Conservation (phyloP, 768 basidiomycete genomes). For the Nidula microcarpa region DNA sequence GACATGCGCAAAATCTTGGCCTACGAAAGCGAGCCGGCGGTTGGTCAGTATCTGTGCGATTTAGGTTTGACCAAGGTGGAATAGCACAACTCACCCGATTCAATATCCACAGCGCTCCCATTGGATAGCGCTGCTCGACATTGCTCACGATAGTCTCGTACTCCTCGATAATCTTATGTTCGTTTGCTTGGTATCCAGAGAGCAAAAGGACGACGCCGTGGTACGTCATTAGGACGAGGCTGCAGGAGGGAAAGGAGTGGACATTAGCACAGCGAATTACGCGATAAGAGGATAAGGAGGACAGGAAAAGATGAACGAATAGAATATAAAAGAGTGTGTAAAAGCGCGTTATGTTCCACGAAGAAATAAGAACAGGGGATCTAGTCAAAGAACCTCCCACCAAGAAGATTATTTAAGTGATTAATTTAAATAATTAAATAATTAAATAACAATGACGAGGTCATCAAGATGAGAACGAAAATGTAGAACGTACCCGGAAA, state of each 20-base stretch:
- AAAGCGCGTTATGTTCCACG: no score
- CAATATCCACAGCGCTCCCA: conserved; percentile 70
- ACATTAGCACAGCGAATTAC: no score
- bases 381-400: no score
- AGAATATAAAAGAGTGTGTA: no score
- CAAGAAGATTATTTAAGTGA: no score
- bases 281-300: no score
- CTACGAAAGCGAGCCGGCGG: conserved; percentile 22
- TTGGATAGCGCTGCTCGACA: conserved; percentile 54
- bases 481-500: conserved; percentile 56
- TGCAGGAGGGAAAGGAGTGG: conserved; percentile 14
- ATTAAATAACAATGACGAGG: no score
- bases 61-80: not conserved
- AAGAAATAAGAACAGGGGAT: no score
- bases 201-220: conserved; percentile 67
- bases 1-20: conserved; percentile 78
- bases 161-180: conserved; percentile 55
- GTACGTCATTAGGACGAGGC: conserved; percentile 80
- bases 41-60: not conserved
- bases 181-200: conserved; percentile 76
- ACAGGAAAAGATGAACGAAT: no score
- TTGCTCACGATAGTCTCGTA: conserved; percentile 67
- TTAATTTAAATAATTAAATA: no score
- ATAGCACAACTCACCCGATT: conserved; percentile 45
- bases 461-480: not conserved